Evolutionary conservation across 305 asterid species (phyloP).

Genomic region (Fraxinus nigra): DNA sequence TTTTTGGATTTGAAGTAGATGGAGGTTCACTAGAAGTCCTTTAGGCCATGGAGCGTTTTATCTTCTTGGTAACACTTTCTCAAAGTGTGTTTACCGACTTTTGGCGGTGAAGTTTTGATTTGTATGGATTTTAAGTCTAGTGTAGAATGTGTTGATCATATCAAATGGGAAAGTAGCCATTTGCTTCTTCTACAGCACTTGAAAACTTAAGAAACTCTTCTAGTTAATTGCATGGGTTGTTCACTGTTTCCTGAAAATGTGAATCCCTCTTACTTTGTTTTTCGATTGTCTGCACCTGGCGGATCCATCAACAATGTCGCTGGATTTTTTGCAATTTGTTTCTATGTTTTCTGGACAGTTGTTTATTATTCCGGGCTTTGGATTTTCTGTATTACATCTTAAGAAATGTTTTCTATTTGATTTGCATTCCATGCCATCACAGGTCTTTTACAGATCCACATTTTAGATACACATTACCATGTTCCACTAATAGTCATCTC

Average conservation of each 20-base stretch:
- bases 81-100: neutral
- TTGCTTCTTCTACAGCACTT: neutral
- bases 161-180: neutral
- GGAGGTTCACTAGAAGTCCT: neutral
- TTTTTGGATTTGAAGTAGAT: neutral
- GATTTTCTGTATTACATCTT: neutral
- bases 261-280: neutral
- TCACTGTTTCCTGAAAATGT: neutral
- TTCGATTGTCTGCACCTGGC: neutral
- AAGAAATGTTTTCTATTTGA: neutral
- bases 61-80: neutral
- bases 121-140: neutral
- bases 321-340: neutral
- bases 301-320: conserved; percentile 1
- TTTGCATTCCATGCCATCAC: conserved; percentile 8
- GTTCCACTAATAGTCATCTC: neutral
- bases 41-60: neutral
- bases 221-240: neutral
- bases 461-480: neutral
- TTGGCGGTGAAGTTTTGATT: conserved; percentile 9
- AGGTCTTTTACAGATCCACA: neutral
- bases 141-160: neutral
- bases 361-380: conserved; percentile 1
- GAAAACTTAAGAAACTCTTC: neutral
- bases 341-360: conserved; percentile 9